Evolutionary conservation across 2,329 filamentous ascomycete species (phyloP).

Genomic region (Coniochaeta sp.): DNA sequence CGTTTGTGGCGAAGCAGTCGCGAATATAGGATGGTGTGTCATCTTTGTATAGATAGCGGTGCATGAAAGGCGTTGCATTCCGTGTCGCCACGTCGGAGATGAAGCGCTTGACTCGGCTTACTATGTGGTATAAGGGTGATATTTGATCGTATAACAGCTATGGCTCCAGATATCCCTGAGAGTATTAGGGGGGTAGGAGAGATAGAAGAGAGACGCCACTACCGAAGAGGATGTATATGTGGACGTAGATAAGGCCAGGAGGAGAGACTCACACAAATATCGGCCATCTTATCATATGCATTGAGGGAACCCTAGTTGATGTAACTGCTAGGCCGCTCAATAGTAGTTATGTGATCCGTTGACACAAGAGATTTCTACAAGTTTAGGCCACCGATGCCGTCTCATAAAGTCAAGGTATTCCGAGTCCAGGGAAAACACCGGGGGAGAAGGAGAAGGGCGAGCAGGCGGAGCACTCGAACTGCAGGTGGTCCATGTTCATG

Average conservation of each 20-base stretch:
- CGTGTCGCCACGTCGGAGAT: conserved; percentile 15
- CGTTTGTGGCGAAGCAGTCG: conserved; percentile 20
- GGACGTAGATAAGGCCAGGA: background rate
- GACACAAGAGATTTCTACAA: background rate
- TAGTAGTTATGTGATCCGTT: background rate
- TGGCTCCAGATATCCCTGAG: conserved; percentile 13
- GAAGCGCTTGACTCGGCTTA: conserved; percentile 18
- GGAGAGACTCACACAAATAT: conserved; percentile 14
- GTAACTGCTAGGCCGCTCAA: conserved; percentile 9
- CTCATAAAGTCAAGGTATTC: background rate
- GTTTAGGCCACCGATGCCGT: background rate
- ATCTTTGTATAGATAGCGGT: conserved; percentile 18
- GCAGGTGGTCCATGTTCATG: conserved; percentile 3
- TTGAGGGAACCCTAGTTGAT: conserved; percentile 8
- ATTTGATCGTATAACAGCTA: conserved; percentile 21
- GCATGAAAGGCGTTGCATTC: conserved; percentile 22
- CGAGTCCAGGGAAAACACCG: background rate
- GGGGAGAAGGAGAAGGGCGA: conserved; percentile 7
- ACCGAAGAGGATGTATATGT: background rate
- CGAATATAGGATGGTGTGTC: conserved; percentile 19
- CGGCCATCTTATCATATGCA: conserved; percentile 13
- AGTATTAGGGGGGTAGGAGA: background rate
- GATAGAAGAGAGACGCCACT: background rate
- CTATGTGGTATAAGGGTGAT: conserved; percentile 16
- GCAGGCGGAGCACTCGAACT: conserved; percentile 2